Base-by-base conservation (phyloP, 306 rosid genomes). In the Casuarina glauca region DNA sequence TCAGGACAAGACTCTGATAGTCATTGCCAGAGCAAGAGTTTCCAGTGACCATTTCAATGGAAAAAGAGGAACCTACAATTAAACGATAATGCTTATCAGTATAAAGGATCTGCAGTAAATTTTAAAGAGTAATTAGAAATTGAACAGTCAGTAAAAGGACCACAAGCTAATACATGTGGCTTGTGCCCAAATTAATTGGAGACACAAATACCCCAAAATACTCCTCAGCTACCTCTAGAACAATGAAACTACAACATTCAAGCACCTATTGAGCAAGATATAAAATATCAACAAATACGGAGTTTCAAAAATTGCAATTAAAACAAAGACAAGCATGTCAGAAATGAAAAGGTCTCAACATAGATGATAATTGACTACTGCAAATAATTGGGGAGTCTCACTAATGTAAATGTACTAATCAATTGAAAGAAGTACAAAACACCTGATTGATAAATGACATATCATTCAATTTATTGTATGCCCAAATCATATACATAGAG, bases 1-100 rank as follows among this genome's bases (percentile, higher is more conserved):
- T 85, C 80, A 90, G 82, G 84, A 81, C 76, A 70, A 80, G 68
- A 78, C 69, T 53, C 51, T 51, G 71, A 80, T 73, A 76, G 72
- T 84, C 96, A 90, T 87, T 73, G 84, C 88, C 82, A 75, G 84
- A 84, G 82, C 76, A 77, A 83, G 36, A 60, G 83, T 79, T 82
- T 83, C 85, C 39, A 76, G 66, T 60, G 83, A 88, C 72, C 97
- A 92, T 94, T 86, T 89, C 93, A 80, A 82, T 75, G 79, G 49
- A 80, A 76, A 82, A 70, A 36, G 70, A 77, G 69, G 69, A 84
- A 69, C 93, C 97, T 91, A 89, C 85, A 81, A 83, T 50, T 10
- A 62, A 35, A 36, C 11, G 57, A 19, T 62, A 17, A 68, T 35
- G 77, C 20, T 32, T 41, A 52, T 79, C 13, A 73, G 84, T 78